phyloP scores from a whole-genome alignment of 2,329 filamentous ascomycete species.

The Balansia obtecta region DNA sequence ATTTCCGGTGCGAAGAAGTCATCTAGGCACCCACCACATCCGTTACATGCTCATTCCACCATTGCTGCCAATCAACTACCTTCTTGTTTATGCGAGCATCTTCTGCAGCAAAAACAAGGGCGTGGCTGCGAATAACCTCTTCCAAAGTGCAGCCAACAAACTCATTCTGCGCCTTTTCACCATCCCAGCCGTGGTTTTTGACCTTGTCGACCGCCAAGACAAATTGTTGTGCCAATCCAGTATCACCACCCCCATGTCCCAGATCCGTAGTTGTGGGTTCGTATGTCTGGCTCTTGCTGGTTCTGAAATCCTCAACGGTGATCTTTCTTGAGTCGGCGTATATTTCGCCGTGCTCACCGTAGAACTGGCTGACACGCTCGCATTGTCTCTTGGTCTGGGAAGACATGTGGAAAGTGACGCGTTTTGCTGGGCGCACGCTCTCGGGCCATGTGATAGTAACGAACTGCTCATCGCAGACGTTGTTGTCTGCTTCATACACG shows the following conservation, averaged over 20 bases:
- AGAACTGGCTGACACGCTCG: conserved; percentile 71
- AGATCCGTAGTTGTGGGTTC: conserved; percentile 21
- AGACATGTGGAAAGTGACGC: conserved; percentile 86
- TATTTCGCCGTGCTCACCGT: conserved; percentile 78
- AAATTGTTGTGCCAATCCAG: conserved; percentile 65
- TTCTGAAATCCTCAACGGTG: conserved; percentile 49
- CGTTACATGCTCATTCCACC: conserved; percentile 47
- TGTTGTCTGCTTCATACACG: conserved; percentile 85
- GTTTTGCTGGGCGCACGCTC: conserved; percentile 55
- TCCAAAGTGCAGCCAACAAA: conserved; percentile 75
- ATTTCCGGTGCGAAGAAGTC: too few relatives aligned
- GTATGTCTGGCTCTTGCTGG: conserved; percentile 19
- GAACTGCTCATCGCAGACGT: conserved; percentile 85
- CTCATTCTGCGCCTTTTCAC: conserved; percentile 58
- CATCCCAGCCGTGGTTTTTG: conserved; percentile 54
- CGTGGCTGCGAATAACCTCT: conserved; percentile 81
- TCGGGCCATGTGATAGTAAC: conserved; percentile 86
- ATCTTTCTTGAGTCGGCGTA: conserved; percentile 73
- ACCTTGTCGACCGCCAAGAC: conserved; percentile 71
- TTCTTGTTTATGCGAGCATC: conserved; percentile 60
- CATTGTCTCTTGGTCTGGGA: conserved; percentile 82
- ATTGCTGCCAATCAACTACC: conserved; percentile 62
- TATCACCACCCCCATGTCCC: conserved; percentile 29
- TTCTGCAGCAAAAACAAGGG: conserved; percentile 87
- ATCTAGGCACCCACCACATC: conserved; percentile 5